phyloP scores from a whole-genome alignment of 1,139 yeast genomes.

The Hansenula lynferdii region DNA sequence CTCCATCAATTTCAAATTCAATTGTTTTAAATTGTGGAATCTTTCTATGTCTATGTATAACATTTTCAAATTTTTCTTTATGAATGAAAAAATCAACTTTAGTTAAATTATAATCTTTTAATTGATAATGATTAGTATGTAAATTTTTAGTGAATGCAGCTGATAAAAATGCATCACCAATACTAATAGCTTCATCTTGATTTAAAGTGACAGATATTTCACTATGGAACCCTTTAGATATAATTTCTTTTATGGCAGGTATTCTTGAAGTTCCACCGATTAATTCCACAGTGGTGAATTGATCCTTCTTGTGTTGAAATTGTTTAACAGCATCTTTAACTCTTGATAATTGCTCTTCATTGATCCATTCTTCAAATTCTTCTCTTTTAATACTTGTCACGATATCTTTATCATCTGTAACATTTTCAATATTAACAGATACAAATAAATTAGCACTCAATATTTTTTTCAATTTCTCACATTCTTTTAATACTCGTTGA shows the following conservation, averaged over 20 bases:
- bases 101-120: not conserved
- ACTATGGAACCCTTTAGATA: not conserved
- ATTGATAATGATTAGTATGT: not conserved
- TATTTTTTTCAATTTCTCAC: conserved; percentile 4
- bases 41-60: not conserved
- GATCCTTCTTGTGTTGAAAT: not conserved
- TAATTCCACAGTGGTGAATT: conserved; percentile 1
- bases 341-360: not conserved
- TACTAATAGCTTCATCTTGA: conserved; percentile 5
- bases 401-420: conserved; percentile 4
- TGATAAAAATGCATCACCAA: conserved; percentile 2
- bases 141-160: not conserved
- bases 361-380: conserved; percentile 3
- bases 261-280: conserved; percentile 7
- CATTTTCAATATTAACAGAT: conserved; percentile 2
- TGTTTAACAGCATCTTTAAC: not conserved
- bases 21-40: not conserved
- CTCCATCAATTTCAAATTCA: not conserved
- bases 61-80: not conserved
- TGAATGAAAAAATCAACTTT: not conserved
- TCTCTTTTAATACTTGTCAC: not conserved
- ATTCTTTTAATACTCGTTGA: conserved; percentile 4
- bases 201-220: conserved; percentile 2
- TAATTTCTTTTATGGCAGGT: not conserved
- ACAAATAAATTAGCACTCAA: conserved; percentile 2